Conservation (phyloP, 139 green algal species). For the Chlamydomonas incerta region DNA sequence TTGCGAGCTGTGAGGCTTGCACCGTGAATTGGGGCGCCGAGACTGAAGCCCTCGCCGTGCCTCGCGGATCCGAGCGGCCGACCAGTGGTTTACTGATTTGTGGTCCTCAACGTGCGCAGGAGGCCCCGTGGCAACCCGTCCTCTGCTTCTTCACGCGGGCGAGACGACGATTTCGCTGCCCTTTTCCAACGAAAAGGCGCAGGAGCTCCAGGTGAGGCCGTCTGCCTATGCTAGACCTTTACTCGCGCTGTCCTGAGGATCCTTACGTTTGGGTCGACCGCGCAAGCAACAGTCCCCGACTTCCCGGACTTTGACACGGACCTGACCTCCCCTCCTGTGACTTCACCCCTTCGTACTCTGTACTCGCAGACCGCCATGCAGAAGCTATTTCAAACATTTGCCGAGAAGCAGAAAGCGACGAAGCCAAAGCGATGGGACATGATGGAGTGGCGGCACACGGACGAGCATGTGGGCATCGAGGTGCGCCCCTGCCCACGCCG, state of each 20-base stretch:
- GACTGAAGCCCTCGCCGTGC: too few species aligned
- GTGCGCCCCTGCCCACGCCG: slow-evolving; percentile 30
- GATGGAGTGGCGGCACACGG: slow-evolving; percentile 61
- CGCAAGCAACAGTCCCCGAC: background rate
- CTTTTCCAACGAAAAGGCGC: slow-evolving; percentile 50
- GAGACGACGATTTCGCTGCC: slow-evolving; percentile 71
- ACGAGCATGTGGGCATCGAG: background rate
- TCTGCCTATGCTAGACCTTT: too few species aligned
- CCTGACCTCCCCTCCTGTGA: too few species aligned
- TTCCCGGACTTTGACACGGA: too few species aligned
- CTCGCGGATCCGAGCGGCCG: background rate
- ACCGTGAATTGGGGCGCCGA: too few species aligned
- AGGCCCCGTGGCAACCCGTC: background rate
- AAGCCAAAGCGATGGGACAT: slow-evolving; percentile 68
- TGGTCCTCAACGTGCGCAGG: background rate
- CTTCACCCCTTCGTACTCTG: background rate
- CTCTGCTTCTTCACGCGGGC: slow-evolving; percentile 61
- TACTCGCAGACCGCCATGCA: slow-evolving; percentile 46
- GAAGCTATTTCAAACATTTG: slow-evolving; percentile 73
- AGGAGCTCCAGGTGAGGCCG: slow-evolving; percentile 48
- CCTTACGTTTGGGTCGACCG: too few species aligned
- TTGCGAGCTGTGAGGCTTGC: background rate
- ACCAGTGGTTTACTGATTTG: background rate
- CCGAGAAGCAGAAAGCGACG: slow-evolving; percentile 69
- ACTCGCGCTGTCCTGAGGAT: too few species aligned